A percentile compares a stretch with the other conserved stretches of the same genome.
Evolutionary conservation across 768 basidiomycete genomes (phyloP).

Genomic region (Suillus clintonianus): DNA sequence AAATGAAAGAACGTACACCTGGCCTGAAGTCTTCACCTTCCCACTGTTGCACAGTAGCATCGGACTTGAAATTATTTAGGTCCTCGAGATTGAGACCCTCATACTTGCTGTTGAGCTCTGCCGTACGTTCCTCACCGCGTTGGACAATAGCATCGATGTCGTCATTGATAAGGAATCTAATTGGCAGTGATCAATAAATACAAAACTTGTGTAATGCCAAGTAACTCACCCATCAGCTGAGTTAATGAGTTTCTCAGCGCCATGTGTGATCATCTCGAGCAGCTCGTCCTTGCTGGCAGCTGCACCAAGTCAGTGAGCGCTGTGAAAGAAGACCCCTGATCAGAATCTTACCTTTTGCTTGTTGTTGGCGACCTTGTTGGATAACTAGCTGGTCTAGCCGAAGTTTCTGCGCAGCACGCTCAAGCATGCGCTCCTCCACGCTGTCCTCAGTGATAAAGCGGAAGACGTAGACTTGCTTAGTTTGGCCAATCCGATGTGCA

Average conservation of each 20-base stretch:
- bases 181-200: neutral
- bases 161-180: conserved; percentile 74
- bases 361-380: conserved; percentile 88
- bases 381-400: conserved; percentile 95
- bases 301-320: conserved; percentile 24
- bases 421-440: conserved; percentile 94
- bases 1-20: conserved; percentile 48
- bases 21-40: conserved; percentile 91
- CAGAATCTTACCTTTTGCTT: conserved; percentile 64
- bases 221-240: conserved; percentile 63
- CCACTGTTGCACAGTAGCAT: conserved; percentile 90
- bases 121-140: conserved; percentile 88
- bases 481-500: conserved; percentile 95
- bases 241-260: conserved; percentile 96
- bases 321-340: neutral
- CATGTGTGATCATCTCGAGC: conserved; percentile 97
- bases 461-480: conserved; percentile 96
- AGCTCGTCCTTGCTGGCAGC: conserved; percentile 95
- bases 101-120: conserved; percentile 88
- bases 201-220: neutral
- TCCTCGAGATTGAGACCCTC: conserved; percentile 93
- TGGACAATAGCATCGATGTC: conserved; percentile 95
- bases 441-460: conserved; percentile 96
- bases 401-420: conserved; percentile 93
- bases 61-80: conserved; percentile 95